Conservation (phyloP, 2,329 filamentous ascomycete genomes). For the Colletotrichum salicis region DNA sequence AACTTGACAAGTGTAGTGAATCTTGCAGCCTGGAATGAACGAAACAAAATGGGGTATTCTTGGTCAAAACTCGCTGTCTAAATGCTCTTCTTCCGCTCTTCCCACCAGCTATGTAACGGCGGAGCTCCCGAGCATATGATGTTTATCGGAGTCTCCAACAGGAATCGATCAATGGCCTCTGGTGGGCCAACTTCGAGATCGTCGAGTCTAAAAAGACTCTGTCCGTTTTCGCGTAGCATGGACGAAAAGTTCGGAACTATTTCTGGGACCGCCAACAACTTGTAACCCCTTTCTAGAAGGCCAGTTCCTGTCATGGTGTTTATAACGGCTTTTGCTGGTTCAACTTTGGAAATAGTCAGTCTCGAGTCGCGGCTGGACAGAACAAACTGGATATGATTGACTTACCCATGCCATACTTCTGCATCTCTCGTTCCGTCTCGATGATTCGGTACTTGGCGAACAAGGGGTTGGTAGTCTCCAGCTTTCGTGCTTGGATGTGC, state of each 20-base stretch:
- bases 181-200: conserved; percentile 2
- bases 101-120: conserved; percentile 19
- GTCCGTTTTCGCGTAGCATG: neutral
- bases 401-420: conserved; percentile 19
- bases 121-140: conserved; percentile 22
- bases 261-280: neutral
- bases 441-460: conserved; percentile 13
- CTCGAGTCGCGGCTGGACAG: neutral
- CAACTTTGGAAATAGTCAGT: neutral
- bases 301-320: neutral
- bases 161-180: conserved; percentile 12
- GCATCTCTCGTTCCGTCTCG: conserved; percentile 19
- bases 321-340: neutral
- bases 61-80: neutral
- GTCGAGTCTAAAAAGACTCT: conserved; percentile 5
- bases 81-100: conserved; percentile 4
- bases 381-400: fast-evolving
- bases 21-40: neutral
- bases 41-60: neutral
- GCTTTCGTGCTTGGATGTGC: conserved; percentile 19
- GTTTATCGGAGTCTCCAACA: conserved; percentile 24
- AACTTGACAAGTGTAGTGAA: too few species aligned
- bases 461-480: conserved; percentile 15
- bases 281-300: conserved; percentile 7
- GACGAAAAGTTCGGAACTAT: neutral